Conservation (phyloP, 2,329 filamentous ascomycete species). For the Pseudopithomyces chartarum region DNA sequence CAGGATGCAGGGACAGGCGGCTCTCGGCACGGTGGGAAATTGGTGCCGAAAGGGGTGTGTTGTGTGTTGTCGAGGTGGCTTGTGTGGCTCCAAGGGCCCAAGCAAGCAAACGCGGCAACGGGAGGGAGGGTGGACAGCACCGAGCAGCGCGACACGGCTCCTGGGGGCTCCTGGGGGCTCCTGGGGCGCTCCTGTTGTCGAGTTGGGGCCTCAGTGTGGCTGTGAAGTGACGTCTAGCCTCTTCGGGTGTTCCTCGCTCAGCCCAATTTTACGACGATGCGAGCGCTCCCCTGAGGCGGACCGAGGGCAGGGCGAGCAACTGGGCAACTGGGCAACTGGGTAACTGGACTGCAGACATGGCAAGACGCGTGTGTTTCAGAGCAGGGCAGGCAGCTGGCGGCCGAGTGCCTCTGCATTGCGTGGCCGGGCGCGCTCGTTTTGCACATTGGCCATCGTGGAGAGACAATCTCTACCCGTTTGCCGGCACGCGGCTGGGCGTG, state of each 20-base stretch:
- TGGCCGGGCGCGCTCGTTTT: background rate
- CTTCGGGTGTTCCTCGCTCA: constrained; percentile 7
- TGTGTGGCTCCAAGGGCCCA: background rate
- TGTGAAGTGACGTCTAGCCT: constrained; percentile 11
- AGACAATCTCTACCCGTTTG: constrained; percentile 15
- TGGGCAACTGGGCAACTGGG: no score
- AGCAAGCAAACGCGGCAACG: background rate
- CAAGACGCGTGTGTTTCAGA: no score
- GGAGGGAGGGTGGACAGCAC: no score
- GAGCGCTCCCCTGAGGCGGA: constrained; percentile 11
- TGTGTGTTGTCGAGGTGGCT: background rate
- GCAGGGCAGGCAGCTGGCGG: no score
- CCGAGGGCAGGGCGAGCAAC: background rate
- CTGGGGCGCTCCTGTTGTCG: background rate
- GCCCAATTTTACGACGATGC: constrained; percentile 14
- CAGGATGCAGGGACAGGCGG: constrained; percentile 1
- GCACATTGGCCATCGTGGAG: constrained; percentile 1
- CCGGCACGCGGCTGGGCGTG: constrained; percentile 18
- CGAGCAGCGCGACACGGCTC: no score
- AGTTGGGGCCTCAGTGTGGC: constrained; percentile 13
- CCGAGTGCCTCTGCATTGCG: background rate
- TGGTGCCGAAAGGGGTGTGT: background rate
- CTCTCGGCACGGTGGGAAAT: constrained; percentile 1
- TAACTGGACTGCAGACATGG: no score
- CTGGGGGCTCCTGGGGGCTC: background rate